Percentiles rank a stretch among this genome's conserved stretches.
Conservation (phyloP, 257 asterid species). For the Nicotiana knightiana region DNA sequence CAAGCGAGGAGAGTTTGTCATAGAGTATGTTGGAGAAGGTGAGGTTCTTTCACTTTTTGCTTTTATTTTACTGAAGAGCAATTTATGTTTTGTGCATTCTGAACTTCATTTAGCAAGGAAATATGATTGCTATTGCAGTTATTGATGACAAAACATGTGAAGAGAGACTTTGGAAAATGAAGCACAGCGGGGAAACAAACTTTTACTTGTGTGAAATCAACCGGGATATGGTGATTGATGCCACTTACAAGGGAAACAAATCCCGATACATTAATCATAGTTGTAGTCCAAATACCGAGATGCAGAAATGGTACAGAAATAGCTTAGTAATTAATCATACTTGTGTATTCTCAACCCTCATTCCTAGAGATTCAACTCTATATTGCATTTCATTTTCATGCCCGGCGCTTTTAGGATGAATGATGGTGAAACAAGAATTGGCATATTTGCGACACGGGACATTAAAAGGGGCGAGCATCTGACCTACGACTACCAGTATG, state of each 20-base stretch:
- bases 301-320: constrained; percentile 84
- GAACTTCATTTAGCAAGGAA: constrained; percentile 8
- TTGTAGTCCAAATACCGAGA: constrained; percentile 95
- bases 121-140: constrained; percentile 41
- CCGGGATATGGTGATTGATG: constrained; percentile 98
- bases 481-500: constrained; percentile 97
- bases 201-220: constrained; percentile 96
- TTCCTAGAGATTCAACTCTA: background rate
- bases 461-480: constrained; percentile 87
- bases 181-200: constrained; percentile 81
- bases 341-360: background rate
- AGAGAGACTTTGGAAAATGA: constrained; percentile 99
- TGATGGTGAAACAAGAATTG: constrained; percentile 97
- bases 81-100: constrained; percentile 5
- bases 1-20: constrained; percentile 75
- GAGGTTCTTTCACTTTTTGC: constrained; percentile 5
- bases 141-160: constrained; percentile 97
- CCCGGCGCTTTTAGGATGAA: constrained; percentile 53
- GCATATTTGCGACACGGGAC: constrained; percentile 82
- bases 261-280: constrained; percentile 97
- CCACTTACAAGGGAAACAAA: constrained; percentile 93
- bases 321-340: background rate
- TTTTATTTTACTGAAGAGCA: background rate
- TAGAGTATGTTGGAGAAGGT: constrained; percentile 99
- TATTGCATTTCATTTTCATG: constrained; percentile 11